Conservation (phyloP, 2,329 filamentous ascomycete genomes). For the Mycocentrospora acerina region DNA sequence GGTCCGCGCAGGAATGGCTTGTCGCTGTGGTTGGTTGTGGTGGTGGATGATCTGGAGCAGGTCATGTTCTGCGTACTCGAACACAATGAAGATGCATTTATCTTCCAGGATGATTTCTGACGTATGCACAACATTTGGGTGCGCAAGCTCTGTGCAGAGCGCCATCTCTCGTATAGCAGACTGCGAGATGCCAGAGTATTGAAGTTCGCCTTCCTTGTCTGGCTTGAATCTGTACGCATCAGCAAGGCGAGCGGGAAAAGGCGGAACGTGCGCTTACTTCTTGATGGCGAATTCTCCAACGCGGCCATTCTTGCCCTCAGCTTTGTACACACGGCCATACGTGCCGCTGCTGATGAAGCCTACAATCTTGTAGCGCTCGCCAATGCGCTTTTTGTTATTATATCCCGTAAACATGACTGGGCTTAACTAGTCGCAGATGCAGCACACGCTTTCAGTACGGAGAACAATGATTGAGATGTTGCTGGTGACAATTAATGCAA, state of each 20-base stretch:
- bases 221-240: constrained; percentile 71
- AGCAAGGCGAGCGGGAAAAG: constrained; percentile 11
- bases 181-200: constrained; percentile 97
- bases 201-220: constrained; percentile 95
- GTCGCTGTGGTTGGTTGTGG: constrained; percentile 84
- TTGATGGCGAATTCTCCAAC: constrained; percentile 94
- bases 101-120: constrained; percentile 97
- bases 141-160: constrained; percentile 85
- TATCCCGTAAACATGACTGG: constrained; percentile 54
- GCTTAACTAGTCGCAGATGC: no score
- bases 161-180: constrained; percentile 98
- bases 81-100: constrained; percentile 99
- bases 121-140: constrained; percentile 85
- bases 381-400: constrained; percentile 77
- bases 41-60: constrained; percentile 97
- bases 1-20: constrained; percentile 83
- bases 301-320: constrained; percentile 71
- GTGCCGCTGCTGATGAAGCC: constrained; percentile 98
- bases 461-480: no score
- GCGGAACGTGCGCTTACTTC: constrained; percentile 61
- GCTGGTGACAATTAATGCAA: no score
- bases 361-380: constrained; percentile 92
- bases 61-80: constrained; percentile 98
- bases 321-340: constrained; percentile 98
- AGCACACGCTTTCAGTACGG: no score